Percentiles rank a stretch among this genome's conserved stretches.
Conservation (phyloP, 441 rosid species). For the Populus hybrid region DNA sequence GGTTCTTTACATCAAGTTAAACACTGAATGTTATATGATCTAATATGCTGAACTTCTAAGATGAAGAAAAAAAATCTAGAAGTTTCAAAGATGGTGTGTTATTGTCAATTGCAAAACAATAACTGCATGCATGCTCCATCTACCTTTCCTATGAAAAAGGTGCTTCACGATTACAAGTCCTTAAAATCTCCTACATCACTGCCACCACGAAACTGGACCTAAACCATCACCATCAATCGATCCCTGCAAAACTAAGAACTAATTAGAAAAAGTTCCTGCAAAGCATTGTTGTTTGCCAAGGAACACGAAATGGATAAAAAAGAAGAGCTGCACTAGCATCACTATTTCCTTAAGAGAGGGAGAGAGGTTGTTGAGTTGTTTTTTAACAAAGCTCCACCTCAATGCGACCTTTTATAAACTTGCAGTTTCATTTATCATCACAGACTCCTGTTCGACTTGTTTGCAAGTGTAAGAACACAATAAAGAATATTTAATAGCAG, state of each 20-base stretch:
- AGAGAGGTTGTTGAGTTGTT: neutral
- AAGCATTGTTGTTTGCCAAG: neutral
- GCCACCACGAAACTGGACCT: slow-evolving; percentile 88
- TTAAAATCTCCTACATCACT: slow-evolving; percentile 32
- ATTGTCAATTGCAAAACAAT: neutral
- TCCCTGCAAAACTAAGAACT: slow-evolving; percentile 43
- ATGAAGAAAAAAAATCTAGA: neutral
- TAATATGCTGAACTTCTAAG: neutral
- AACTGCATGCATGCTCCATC: neutral
- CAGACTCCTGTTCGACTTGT: neutral
- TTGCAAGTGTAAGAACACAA: neutral
- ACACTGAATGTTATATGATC: neutral
- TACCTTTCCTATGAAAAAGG: neutral
- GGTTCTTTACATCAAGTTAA: neutral
- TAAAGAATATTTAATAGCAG: neutral
- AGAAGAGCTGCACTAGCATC: neutral
- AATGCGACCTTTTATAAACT: neutral
- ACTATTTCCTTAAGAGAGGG: neutral
- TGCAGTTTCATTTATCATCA: neutral
- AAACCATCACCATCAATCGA: slow-evolving; percentile 61
- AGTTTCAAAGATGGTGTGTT: neutral
- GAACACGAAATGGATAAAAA: neutral
- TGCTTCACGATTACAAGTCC: neutral
- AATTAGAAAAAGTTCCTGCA: neutral
- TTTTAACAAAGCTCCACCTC: neutral